phyloP scores from a whole-genome alignment of 257 asterid species.

The Misopates orontium region DNA sequence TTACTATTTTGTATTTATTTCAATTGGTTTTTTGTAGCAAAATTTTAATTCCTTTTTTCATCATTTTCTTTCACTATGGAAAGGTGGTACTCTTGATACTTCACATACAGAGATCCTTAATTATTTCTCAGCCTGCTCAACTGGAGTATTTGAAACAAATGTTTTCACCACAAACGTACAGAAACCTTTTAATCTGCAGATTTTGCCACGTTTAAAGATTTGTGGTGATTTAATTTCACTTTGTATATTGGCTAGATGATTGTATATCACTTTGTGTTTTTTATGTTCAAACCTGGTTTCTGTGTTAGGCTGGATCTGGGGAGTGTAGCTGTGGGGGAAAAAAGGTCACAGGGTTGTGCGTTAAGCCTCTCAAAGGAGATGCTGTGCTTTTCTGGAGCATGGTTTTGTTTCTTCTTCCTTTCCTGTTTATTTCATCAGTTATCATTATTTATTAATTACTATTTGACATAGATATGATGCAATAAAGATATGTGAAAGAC shows the following conservation, averaged over 20 bases:
- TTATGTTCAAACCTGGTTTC: too few species aligned
- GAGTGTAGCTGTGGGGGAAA: conserved; percentile 87
- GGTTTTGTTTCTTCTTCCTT: conserved; percentile 47
- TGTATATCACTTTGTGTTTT: too few species aligned
- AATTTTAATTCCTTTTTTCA: too few species aligned
- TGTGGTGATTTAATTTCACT: too few species aligned
- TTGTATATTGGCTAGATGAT: too few species aligned
- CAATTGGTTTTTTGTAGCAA: too few species aligned
- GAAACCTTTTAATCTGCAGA: too few species aligned
- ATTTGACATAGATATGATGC: conserved; percentile 1
- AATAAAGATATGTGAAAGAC: neutral
- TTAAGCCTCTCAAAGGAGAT: conserved; percentile 79
- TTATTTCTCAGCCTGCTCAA: neutral
- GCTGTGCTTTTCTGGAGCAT: conserved; percentile 97
- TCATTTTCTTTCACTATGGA: too few species aligned
- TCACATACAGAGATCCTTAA: neutral
- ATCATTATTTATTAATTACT: conserved; percentile 2
- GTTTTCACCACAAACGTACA: too few species aligned
- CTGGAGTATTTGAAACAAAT: neutral
- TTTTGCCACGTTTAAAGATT: too few species aligned
- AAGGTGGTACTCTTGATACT: neutral
- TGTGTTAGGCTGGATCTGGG: conserved; percentile 61
- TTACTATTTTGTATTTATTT: too few species aligned
- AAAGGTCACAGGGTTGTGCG: conserved; percentile 64
- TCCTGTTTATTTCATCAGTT: neutral